phyloP scores from a whole-genome alignment of 2,329 filamentous ascomycete genomes.

The Arthroderma sp. region DNA sequence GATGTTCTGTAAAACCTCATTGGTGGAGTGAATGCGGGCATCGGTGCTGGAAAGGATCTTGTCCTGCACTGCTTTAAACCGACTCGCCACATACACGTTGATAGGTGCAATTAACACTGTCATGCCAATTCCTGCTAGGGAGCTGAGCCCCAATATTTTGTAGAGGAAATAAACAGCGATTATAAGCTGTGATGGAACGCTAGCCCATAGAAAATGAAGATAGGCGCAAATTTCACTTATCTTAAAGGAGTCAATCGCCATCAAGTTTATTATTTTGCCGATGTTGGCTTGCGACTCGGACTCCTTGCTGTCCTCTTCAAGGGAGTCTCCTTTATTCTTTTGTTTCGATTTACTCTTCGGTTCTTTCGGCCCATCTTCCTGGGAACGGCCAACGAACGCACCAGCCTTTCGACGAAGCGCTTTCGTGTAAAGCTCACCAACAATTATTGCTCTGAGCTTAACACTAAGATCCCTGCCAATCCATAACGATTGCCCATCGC shows the following conservation, averaged over 20 bases:
- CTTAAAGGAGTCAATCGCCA: constrained; percentile 99
- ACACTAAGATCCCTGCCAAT: constrained; percentile 91
- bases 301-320: constrained; percentile 26
- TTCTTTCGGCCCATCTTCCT: constrained; percentile 13
- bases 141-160: constrained; percentile 79
- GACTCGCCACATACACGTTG: constrained; percentile 77
- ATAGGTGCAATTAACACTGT: constrained; percentile 81
- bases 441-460: constrained; percentile 80
- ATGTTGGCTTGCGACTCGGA: constrained; percentile 69
- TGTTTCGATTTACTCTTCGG: constrained; percentile 13
- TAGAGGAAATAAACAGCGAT: constrained; percentile 75
- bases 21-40: constrained; percentile 89
- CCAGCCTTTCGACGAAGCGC: constrained; percentile 82
- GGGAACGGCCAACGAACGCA: constrained; percentile 56
- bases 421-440: constrained; percentile 96
- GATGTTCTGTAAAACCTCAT: constrained; percentile 94
- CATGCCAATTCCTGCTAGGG: constrained; percentile 80
- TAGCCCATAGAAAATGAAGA: constrained; percentile 87
- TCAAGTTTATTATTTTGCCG: constrained; percentile 98
- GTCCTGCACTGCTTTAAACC: constrained; percentile 77
- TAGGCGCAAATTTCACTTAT: constrained; percentile 91
- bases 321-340: constrained; percentile 15
- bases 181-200: constrained; percentile 75
- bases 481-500: constrained; percentile 79
- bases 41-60: constrained; percentile 86